A percentile compares a stretch with the other conserved stretches of the same genome.
Evolutionary conservation across 2,329 filamentous ascomycete genomes (phyloP).

Genomic region (Aspergillus alliaceus): DNA sequence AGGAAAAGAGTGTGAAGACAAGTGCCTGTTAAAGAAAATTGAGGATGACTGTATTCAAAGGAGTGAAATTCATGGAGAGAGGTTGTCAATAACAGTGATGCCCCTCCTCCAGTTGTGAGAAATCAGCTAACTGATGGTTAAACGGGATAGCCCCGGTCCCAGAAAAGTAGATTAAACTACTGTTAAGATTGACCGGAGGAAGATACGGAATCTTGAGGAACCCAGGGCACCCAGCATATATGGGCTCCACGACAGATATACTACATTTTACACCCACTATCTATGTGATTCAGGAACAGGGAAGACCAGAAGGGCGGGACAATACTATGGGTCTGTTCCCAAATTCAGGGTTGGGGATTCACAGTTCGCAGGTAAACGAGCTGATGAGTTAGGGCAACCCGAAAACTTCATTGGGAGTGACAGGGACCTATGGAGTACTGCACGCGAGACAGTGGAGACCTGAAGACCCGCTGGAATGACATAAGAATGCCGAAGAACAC

Average conservation of each 20-base stretch:
- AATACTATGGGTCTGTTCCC: background rate
- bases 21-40: background rate
- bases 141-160: background rate
- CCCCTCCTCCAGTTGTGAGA: background rate
- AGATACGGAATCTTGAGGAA: conserved; percentile 12
- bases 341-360: background rate
- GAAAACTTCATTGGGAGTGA: background rate
- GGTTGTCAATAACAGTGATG: background rate
- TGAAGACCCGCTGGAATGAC: conserved; percentile 4
- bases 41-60: background rate
- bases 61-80: conserved; percentile 3
- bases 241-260: conserved; percentile 3
- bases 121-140: background rate
- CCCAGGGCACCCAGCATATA: background rate
- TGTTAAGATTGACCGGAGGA: conserved; percentile 10
- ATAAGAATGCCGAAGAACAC: conserved; percentile 3
- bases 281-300: background rate
- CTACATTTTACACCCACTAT: background rate
- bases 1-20: background rate
- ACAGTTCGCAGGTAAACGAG: background rate
- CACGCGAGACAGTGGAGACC: conserved; percentile 5
- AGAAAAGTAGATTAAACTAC: background rate
- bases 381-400: background rate
- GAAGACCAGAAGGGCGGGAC: background rate
- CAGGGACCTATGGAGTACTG: background rate